These are phyloP conservation scores for Claviceps sp. DNA, from an alignment of 2,329 filamentous ascomycete species.

Conservation along the genomic window DNA sequence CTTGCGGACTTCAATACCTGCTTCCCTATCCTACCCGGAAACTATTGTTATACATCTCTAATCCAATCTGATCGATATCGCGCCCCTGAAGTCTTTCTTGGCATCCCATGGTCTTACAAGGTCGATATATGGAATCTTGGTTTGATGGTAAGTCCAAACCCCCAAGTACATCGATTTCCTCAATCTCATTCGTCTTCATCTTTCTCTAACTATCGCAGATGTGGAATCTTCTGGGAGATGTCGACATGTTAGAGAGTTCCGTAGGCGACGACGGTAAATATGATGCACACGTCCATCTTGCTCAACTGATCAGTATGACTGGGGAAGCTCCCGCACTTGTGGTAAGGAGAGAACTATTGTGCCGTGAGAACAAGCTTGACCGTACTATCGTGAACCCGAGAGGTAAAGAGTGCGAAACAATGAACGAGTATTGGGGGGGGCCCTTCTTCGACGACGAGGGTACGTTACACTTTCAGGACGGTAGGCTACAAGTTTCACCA, in stretches of 20 bases:
- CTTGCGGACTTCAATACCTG: background rate
- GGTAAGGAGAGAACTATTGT: slow-evolving; percentile 8
- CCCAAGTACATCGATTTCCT: background rate
- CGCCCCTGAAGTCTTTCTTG: slow-evolving; percentile 12
- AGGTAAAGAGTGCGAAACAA: background rate
- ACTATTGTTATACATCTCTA: slow-evolving; percentile 5
- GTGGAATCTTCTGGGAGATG: too few relatives aligned
- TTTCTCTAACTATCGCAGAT: background rate
- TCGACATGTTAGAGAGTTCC: slow-evolving; percentile 6
- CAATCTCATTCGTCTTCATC: background rate
- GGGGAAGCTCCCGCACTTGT: slow-evolving; percentile 7
- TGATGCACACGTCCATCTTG: slow-evolving; percentile 13
- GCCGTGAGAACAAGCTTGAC: slow-evolving; percentile 1
- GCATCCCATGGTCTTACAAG: slow-evolving; percentile 10
- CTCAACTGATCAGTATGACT: slow-evolving; percentile 10
- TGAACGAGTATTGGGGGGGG: slow-evolving; percentile 12
- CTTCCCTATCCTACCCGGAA: slow-evolving; percentile 1
- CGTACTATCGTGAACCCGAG: background rate
- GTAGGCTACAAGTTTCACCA: too few relatives aligned
- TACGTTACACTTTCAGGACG: background rate
- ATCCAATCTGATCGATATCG: slow-evolving; percentile 12
- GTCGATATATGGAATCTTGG: slow-evolving; percentile 12
- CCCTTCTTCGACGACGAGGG: slow-evolving; percentile 9
- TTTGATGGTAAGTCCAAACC: slow-evolving; percentile 4
- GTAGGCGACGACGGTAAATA: slow-evolving; percentile 11